Conservation (phyloP, 345 rosid species). For the Excoecaria agallocha region DNA sequence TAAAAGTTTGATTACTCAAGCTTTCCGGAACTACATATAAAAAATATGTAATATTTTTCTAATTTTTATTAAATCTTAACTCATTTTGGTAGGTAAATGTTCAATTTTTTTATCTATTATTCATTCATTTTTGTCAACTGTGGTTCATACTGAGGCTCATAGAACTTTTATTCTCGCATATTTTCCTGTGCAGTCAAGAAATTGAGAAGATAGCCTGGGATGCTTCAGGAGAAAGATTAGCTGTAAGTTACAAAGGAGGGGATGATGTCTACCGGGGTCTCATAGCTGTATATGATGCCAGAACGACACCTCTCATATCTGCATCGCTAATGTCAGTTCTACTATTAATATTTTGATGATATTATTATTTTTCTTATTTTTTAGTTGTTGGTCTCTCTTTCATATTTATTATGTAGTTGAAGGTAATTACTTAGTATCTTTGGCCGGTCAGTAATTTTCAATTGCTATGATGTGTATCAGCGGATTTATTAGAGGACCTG, state of each 20-base stretch:
- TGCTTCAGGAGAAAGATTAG: conserved; percentile 88
- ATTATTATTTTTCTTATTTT: neutral
- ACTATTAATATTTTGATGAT: neutral
- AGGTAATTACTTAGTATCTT: neutral
- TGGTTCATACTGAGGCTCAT: neutral
- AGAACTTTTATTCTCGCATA: neutral
- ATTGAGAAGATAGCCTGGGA: conserved; percentile 97
- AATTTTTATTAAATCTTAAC: neutral
- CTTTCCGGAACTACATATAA: neutral
- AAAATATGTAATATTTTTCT: neutral
- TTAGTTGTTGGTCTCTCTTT: neutral
- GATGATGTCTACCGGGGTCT: conserved; percentile 80
- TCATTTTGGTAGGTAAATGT: neutral
- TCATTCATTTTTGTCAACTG: neutral
- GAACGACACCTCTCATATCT: conserved; percentile 73
- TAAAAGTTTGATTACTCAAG: neutral
- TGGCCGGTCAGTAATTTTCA: conserved; percentile 2
- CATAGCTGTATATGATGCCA: conserved; percentile 71
- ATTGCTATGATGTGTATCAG: conserved; percentile 42
- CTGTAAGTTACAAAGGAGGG: conserved; percentile 79
- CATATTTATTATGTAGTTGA: neutral
- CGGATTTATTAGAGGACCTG: conserved; percentile 94
- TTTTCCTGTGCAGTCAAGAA: conserved; percentile 57
- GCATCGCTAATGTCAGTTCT: conserved; percentile 74
- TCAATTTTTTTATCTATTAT: neutral